Evolutionary conservation across 1,284 basidiomycete genomes (phyloP), one percentile per base, ranked within the genome.

Genomic region (Fomes fomentarius): DNA sequence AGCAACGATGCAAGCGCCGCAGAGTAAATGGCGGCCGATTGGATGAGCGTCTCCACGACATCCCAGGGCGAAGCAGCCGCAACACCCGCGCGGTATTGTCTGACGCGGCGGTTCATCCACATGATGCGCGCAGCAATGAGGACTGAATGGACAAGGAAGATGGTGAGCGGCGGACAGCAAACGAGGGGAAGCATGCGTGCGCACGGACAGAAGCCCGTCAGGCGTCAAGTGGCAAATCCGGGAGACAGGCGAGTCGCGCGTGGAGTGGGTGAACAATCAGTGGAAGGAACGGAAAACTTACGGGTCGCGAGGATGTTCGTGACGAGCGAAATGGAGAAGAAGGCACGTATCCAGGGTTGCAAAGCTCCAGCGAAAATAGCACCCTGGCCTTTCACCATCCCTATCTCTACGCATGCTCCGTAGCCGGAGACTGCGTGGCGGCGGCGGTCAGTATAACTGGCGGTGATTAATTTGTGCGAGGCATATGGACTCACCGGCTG

Each of bases 51-150:
- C 35, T 60, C 58, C 31, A 57, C 35, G 15, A 54, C 55, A 14
- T 47, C 55, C 50, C 55, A 50, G 34, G 38, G 49, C 17, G 45
- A 50, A 4, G 25, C 37, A 1, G 19, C 26, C 21, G 46, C 39
- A 1, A 43, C 44, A 19, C 22, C 40, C 22, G 50, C 43, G 35
- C 53, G 53, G 40, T 47, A 54, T 1, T 43, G 34, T 35, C 50
- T 54, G 38, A 58, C 54, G 2, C 54, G 51, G 9, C 50, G 60
- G 37, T 58, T 58, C 40, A 47, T 41, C 54, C 52, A 58, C 31
- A 61, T 44, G 47, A 61, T 58, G 17, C 57, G 56, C 19, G 46
- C 60, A 28, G 60, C 54, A 30, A 61, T 61, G 40, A 61, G 60
- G 12, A 58, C 60, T 61, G 38, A n/a, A 31, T 25, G 42, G 8